A percentile compares a stretch with the other conserved stretches of the same genome.
Conservation (phyloP, 768 basidiomycete species). For the Mycena haematopus region DNA sequence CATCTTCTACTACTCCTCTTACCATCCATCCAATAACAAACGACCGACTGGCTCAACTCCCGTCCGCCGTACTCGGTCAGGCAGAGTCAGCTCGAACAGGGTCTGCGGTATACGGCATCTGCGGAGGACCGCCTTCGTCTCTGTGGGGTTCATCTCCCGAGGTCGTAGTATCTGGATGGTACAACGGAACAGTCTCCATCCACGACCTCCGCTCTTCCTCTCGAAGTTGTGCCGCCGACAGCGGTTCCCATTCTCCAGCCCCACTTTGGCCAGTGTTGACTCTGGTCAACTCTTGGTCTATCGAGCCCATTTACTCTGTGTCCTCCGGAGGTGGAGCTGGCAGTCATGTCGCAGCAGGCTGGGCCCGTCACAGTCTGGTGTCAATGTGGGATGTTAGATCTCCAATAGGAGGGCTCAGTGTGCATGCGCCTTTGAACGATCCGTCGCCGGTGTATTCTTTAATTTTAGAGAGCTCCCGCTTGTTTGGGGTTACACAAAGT, state of each 20-base stretch:
- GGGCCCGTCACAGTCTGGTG: slow-evolving; percentile 77
- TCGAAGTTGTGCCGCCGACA: slow-evolving; percentile 26
- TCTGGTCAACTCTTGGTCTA: slow-evolving; percentile 70
- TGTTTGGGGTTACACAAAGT: slow-evolving; percentile 81
- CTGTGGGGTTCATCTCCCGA: slow-evolving; percentile 76
- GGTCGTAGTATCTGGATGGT: slow-evolving; percentile 82
- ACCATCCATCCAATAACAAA: slow-evolving; percentile 59
- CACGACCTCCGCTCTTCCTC: slow-evolving; percentile 74
- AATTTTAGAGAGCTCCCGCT: slow-evolving; percentile 75
- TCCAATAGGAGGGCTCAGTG: slow-evolving; percentile 71
- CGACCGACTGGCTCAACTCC: slow-evolving; percentile 50
- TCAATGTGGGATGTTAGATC: slow-evolving; percentile 83
- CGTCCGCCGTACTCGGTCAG: slow-evolving; percentile 55
- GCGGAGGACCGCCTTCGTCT: slow-evolving; percentile 62
- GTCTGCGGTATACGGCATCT: slow-evolving; percentile 78
- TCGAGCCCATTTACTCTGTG: slow-evolving; percentile 78
- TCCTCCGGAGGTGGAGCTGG: slow-evolving; percentile 75
- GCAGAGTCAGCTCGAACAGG: slow-evolving; percentile 30
- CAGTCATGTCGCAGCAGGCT: slow-evolving; percentile 75
- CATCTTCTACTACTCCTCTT: slow-evolving; percentile 64
- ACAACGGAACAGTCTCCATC: slow-evolving; percentile 73
- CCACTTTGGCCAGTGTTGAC: slow-evolving; percentile 64
- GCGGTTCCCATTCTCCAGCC: slow-evolving; percentile 29
- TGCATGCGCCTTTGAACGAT: slow-evolving; percentile 82
- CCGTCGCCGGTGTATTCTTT: slow-evolving; percentile 79